Evolutionary conservation across 164 flowering plant species (phyloP).

Genomic region (Cinnamomum micranthum): DNA sequence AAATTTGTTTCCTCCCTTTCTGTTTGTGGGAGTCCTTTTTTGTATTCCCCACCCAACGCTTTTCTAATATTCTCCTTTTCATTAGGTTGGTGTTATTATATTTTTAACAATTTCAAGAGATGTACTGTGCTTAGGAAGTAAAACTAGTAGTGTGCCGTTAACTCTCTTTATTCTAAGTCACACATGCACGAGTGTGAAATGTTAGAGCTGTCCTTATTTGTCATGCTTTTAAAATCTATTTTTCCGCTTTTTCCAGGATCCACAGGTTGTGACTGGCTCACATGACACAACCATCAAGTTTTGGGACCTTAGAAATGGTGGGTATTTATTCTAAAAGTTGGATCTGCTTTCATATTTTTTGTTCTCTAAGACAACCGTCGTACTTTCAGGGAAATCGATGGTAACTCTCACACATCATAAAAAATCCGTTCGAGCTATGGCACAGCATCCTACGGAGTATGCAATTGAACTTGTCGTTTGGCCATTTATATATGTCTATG

Average conservation of each 20-base stretch:
- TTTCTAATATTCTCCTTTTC: too few species aligned
- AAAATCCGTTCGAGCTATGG: constrained; percentile 98
- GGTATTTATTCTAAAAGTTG: constrained; percentile 9
- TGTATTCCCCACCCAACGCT: too few species aligned
- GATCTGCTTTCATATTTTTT: neutral
- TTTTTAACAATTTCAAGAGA: too few species aligned
- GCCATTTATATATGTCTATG: neutral
- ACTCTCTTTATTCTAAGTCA: too few species aligned
- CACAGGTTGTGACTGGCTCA: constrained; percentile 98
- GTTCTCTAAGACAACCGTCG: neutral
- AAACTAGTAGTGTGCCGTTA: too few species aligned
- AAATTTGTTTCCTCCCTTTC: too few species aligned
- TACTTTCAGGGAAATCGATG: constrained; percentile 78
- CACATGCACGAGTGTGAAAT: too few species aligned
- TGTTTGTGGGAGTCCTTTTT: too few species aligned
- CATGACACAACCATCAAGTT: constrained; percentile 94
- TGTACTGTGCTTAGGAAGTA: too few species aligned
- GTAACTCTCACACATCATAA: constrained; percentile 91
- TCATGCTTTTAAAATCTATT: neutral
- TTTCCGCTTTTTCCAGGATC: constrained; percentile 63
- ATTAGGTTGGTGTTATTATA: too few species aligned
- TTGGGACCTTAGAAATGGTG: constrained; percentile 97
- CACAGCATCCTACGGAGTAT: constrained; percentile 90
- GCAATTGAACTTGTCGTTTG: constrained; percentile 13
- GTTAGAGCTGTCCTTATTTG: neutral